A percentile compares a stretch with the other conserved stretches of the same genome.
These are phyloP conservation scores for Prunella vulgaris DNA, from an alignment of 257 asterid genomes.

Conservation along the genomic window DNA sequence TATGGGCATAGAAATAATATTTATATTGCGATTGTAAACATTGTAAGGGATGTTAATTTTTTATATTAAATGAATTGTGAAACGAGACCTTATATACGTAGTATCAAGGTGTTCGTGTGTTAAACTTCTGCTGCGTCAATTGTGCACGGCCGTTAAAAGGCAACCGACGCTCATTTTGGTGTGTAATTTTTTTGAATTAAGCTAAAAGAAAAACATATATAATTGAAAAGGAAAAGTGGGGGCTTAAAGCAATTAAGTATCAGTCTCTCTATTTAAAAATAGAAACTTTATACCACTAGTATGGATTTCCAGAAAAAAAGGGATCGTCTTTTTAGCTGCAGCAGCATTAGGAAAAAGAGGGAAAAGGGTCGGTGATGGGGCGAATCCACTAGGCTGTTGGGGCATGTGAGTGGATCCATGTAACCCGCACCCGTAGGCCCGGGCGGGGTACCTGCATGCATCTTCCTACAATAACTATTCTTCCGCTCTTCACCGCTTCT, in stretches of 20 bases:
- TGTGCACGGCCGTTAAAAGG: background rate
- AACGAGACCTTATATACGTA: too few species aligned
- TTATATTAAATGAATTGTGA: too few species aligned
- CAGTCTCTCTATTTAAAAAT: background rate
- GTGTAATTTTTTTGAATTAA: constrained; percentile 2
- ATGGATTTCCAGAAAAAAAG: constrained; percentile 11
- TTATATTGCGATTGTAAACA: too few species aligned
- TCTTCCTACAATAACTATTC: background rate
- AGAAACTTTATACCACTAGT: background rate
- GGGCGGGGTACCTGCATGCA: constrained; percentile 8
- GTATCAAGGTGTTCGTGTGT: too few species aligned
- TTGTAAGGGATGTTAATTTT: too few species aligned
- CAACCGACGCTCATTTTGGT: background rate
- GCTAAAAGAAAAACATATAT: background rate
- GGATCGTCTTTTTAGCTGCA: background rate
- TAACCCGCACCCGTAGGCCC: constrained; percentile 23
- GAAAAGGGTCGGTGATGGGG: constrained; percentile 12
- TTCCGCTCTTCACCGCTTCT: background rate
- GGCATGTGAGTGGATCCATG: constrained; percentile 13
- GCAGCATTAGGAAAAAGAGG: background rate
- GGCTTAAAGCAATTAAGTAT: background rate
- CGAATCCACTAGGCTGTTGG: background rate
- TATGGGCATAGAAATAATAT: too few species aligned
- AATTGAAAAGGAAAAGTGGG: background rate
- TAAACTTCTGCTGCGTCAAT: too few species aligned